A percentile compares a stretch with the other conserved stretches of the same genome.
phyloP scores from a whole-genome alignment of 2,329 filamentous ascomycete species.

The Exophiala viscosa region DNA sequence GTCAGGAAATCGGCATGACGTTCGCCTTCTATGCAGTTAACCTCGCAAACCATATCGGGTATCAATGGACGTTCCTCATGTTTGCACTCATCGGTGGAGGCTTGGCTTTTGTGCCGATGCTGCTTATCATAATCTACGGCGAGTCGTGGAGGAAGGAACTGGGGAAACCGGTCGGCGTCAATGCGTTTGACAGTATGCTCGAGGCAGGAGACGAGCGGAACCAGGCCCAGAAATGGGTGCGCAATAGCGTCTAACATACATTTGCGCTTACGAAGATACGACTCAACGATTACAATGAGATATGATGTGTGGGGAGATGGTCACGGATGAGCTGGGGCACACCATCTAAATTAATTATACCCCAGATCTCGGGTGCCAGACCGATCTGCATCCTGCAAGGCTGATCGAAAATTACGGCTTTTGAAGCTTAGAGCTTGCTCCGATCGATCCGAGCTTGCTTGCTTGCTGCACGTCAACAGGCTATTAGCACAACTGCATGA shows the following conservation, averaged over 20 bases:
- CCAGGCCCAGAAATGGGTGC: background rate
- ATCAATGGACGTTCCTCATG: slow-evolving; percentile 24
- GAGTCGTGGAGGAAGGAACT: slow-evolving; percentile 16
- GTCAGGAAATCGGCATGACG: slow-evolving; percentile 29
- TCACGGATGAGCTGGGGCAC: background rate
- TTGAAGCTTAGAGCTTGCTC: background rate
- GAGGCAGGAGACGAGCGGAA: background rate
- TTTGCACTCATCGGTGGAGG: slow-evolving; percentile 21
- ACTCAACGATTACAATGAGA: background rate
- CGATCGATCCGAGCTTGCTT: background rate
- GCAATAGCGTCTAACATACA: background rate
- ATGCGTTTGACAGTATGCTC: slow-evolving; percentile 11
- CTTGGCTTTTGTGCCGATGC: slow-evolving; percentile 23
- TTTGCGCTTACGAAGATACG: background rate
- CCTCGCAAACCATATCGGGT: slow-evolving; percentile 21
- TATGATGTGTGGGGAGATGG: background rate
- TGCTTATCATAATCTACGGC: slow-evolving; percentile 21
- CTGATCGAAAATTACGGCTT: background rate
- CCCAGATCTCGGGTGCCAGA: background rate
- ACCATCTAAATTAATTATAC: too few species aligned
- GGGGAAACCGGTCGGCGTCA: slow-evolving; percentile 12
- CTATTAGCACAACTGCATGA: background rate
- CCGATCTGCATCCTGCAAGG: background rate
- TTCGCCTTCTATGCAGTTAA: slow-evolving; percentile 30
- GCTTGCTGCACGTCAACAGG: background rate